Base-by-base conservation (phyloP, 345 rosid genomes). In the Brassica carinata region DNA sequence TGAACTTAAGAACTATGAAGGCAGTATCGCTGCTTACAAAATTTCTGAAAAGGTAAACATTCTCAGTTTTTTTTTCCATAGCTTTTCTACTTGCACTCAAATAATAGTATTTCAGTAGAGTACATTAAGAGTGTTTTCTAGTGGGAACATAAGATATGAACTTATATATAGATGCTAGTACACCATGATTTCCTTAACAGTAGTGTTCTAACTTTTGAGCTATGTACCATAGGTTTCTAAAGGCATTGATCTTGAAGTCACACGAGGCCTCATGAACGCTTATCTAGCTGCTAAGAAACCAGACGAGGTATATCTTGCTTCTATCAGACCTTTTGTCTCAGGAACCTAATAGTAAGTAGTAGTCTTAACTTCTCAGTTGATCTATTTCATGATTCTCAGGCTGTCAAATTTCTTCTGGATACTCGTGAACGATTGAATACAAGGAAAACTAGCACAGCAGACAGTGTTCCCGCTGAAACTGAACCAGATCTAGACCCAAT, bases 241-340 rank as follows among this genome's bases (percentile, higher is more conserved):
- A 69, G 83, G 69, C 77, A 76, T 88, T 53, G 83, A 91, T 78
- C 91, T 95, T 77, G 98, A 95, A 88, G 91, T 88, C 82, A 86
- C 94, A 38, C 91, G 90, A 34, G 98, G 98, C 64, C 87, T 85
- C 71, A 86, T 94, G 67, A 91, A 95, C 69, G 86, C 97, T 5
- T 85, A 91, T 80, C 86, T 95, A 83, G 98, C 98, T 88, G 91
- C 99, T n/a, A 89, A 90, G 85, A 95, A 87, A 81, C 96, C 97
- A 11, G 91, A 87, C 80, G 92, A 91, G 96, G 99, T 95, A 81
- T 72, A 82, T 61, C 66, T 53, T 53, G 74, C 45, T 74, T 67
- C 75, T 36, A 74, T 59, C 58, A 33, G 45, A 63, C 26, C 48
- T 40, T 14, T 36, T 38, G 67, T 27, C 23, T 62, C 15, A 34